These are phyloP conservation scores for Phalaenopsis hybrid DNA, from an alignment of 116 monocot genomes.

Conservation along the genomic window DNA sequence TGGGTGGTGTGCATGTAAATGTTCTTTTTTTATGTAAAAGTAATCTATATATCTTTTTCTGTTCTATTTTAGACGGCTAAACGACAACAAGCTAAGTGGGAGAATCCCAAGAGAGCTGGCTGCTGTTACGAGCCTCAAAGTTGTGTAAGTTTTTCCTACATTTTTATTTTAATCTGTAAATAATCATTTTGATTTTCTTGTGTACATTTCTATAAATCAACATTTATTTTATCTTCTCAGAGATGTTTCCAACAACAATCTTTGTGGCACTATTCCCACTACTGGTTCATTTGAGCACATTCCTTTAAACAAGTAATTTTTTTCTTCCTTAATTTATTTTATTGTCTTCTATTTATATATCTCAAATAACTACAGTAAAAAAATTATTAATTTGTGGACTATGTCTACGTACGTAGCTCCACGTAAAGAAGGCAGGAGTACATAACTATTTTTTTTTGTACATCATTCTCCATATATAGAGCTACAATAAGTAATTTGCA, in stretches of 20 bases:
- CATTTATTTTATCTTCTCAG: conserved; percentile 19
- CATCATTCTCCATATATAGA: too few relatives aligned
- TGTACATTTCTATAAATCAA: not conserved
- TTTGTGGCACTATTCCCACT: conserved; percentile 97
- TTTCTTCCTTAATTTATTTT: not conserved
- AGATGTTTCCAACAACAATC: conserved; percentile 80
- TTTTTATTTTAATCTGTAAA: not conserved
- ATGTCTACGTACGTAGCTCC: too few relatives aligned
- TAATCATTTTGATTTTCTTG: not conserved
- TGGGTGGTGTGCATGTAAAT: too few relatives aligned
- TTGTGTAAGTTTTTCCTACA: conserved; percentile 57
- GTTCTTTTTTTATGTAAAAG: too few relatives aligned
- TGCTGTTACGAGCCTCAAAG: conserved; percentile 70
- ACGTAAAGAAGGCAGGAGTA: too few relatives aligned
- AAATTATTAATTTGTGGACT: too few relatives aligned
- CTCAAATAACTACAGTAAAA: too few relatives aligned
- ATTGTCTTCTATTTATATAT: not conserved
- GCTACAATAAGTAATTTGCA: not conserved
- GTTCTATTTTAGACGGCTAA: conserved; percentile 54
- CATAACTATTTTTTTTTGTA: too few relatives aligned
- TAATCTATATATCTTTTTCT: not conserved
- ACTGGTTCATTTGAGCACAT: conserved; percentile 92
- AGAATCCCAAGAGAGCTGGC: conserved; percentile 78
- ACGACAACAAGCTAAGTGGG: conserved; percentile 75
- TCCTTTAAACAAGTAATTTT: conserved; percentile 79